phyloP scores from a whole-genome alignment of 2,329 filamentous ascomycete species.

The Colletotrichum costaricense region DNA sequence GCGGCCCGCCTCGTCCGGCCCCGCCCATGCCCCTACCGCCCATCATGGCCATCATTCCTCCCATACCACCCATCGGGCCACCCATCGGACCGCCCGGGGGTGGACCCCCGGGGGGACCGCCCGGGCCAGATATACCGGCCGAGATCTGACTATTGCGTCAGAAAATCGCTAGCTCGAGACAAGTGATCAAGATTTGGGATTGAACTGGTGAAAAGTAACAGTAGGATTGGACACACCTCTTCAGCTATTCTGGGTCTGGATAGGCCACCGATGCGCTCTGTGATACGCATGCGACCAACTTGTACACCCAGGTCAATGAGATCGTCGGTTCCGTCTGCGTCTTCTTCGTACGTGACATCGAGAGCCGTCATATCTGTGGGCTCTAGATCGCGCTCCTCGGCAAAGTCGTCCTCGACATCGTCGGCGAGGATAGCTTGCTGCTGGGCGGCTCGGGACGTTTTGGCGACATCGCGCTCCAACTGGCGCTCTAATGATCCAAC shows the following conservation, averaged over 20 bases:
- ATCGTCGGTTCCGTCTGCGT: slow-evolving; percentile 66
- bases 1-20: slow-evolving; percentile 34
- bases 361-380: slow-evolving; percentile 71
- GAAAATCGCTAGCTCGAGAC: background rate
- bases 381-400: slow-evolving; percentile 70
- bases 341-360: slow-evolving; percentile 77
- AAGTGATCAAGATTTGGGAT: background rate
- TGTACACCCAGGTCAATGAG: slow-evolving; percentile 78
- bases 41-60: slow-evolving; percentile 31
- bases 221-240: slow-evolving; percentile 62
- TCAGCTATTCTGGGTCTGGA: slow-evolving; percentile 77
- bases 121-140: slow-evolving; percentile 45
- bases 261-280: slow-evolving; percentile 79
- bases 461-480: slow-evolving; percentile 75
- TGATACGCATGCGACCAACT: slow-evolving; percentile 78
- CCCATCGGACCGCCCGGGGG: slow-evolving; percentile 29
- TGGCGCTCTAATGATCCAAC: slow-evolving; percentile 78
- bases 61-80: slow-evolving; percentile 16
- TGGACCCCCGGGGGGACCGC: slow-evolving; percentile 25
- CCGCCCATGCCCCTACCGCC: slow-evolving; percentile 30
- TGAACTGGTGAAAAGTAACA: background rate
- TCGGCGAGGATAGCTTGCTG: slow-evolving; percentile 58
- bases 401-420: slow-evolving; percentile 66
- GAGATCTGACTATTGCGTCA: slow-evolving; percentile 44
- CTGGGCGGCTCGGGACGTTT: slow-evolving; percentile 45